phyloP scores from a whole-genome alignment of 305 asterid genomes.

The Striga hermonthica region DNA sequence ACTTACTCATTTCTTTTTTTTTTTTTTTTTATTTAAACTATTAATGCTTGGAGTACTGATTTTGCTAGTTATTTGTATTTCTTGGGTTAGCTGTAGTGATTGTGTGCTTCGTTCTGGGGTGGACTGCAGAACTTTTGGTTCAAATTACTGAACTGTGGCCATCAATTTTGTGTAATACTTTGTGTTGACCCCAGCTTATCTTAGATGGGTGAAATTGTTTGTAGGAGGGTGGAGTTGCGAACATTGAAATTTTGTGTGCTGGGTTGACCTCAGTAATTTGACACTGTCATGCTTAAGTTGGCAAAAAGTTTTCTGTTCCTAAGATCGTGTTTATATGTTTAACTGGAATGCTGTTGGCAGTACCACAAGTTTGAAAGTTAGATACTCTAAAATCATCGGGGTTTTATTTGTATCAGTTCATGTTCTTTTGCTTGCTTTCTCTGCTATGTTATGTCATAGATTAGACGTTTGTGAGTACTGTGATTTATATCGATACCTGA shows the following conservation, averaged over 20 bases:
- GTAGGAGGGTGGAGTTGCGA: no score
- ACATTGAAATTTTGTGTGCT: no score
- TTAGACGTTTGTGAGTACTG: background rate
- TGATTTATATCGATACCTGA: slow-evolving; percentile 10
- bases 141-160: background rate
- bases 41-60: background rate
- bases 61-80: background rate
- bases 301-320: no score
- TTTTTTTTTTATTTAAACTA: background rate
- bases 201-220: no score
- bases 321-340: no score
- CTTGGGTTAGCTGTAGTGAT: background rate
- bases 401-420: background rate
- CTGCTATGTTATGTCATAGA: background rate
- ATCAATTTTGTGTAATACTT: no score
- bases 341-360: no score
- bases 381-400: no score
- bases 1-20: background rate
- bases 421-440: background rate
- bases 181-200: no score
- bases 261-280: no score
- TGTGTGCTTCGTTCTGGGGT: background rate
- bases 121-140: background rate
- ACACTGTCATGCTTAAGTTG: no score
- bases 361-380: no score